Evolutionary conservation across 2,329 filamentous ascomycete genomes (phyloP), one percentile per base, ranked within the genome.

Genomic region (Epichloe coenophiala): DNA sequence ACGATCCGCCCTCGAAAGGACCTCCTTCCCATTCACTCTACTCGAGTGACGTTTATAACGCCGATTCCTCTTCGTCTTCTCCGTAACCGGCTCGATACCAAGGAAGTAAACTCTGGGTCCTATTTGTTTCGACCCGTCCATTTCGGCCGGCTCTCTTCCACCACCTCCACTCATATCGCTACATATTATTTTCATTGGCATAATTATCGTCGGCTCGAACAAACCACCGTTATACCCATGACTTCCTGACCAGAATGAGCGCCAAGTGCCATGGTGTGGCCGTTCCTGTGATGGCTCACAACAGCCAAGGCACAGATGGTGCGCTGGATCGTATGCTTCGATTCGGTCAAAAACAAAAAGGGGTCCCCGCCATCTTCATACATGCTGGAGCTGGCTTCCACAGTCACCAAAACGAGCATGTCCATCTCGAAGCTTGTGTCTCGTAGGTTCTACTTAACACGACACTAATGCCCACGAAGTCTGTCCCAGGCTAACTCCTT

Each of bases 371-470:
- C 53, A 91, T 98, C 48, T 97, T 95, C 65, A 84, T 98, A 43
- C 93, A 98, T 67, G 93, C 91, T 38, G 93, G 93, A 36, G 93
- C 93, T 15, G 93, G 93, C 4, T 98, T 88, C 60, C 93, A 98
- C 65, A 96, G 89, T 62, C 73, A 79, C 23, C 79, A 86, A 53
- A 97, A 97, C 62, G 90, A 98, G 64, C 73, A 76, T 51, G 75
- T 86, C 38, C 93, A 98, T 62, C 77, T 98, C 9, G 75, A 83
- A 60, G 89, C 89, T 41, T 97, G 93, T 66, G 84, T 85, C 61
- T 84, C 91, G 91, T 96, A 73, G 68, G 88, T 56, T 37, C 5
- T 48, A 4, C 15, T 50, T 19, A 17, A 19, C 23, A 4, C 27
- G 19, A 23, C 13, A 4, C 4, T 15, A 19, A 17, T 23, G 9